Conservation (phyloP, 148 eudicot species). For the Gaultheria prostrata region DNA sequence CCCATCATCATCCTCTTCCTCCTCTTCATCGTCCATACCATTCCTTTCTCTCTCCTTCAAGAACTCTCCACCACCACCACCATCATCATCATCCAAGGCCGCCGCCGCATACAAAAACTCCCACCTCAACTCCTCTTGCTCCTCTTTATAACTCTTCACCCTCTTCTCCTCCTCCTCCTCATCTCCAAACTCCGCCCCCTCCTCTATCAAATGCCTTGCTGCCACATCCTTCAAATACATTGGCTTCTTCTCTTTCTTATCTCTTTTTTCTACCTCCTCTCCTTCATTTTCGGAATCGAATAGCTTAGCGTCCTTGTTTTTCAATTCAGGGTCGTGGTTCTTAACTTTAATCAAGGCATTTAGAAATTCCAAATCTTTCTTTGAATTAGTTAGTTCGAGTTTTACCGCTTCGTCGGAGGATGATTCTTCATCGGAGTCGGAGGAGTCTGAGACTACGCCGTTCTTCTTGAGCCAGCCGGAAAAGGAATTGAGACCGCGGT, state of each 20-base stretch:
- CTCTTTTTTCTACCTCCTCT: not conserved
- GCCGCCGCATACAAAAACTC: constrained; percentile 42
- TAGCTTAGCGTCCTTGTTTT: constrained; percentile 11
- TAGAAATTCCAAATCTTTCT: constrained; percentile 42
- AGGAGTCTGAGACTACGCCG: constrained; percentile 30
- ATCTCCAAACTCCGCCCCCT: too few species aligned
- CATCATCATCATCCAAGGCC: constrained; percentile 40
- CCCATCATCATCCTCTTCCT: constrained; percentile 47
- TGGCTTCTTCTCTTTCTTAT: too few species aligned
- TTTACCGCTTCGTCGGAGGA: constrained; percentile 25
- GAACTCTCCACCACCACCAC: constrained; percentile 35
- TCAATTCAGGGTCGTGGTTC: constrained; percentile 65
- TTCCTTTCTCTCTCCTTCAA: constrained; percentile 43
- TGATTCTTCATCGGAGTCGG: constrained; percentile 36
- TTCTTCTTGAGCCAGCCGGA: constrained; percentile 43
- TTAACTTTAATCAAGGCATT: constrained; percentile 55
- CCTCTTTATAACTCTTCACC: constrained; percentile 30
- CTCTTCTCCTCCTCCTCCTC: too few species aligned
- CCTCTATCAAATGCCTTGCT: constrained; percentile 54
- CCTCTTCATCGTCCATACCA: constrained; percentile 30
- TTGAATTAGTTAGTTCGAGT: constrained; percentile 22
- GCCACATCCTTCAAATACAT: too few species aligned
- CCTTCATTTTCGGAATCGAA: constrained; percentile 34
- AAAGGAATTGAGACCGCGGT: too few species aligned
- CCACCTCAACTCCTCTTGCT: constrained; percentile 61